A percentile compares a stretch with the other conserved stretches of the same genome.
Conservation (phyloP, 1,284 basidiomycete species). For the Wallemia mellicola region DNA sequence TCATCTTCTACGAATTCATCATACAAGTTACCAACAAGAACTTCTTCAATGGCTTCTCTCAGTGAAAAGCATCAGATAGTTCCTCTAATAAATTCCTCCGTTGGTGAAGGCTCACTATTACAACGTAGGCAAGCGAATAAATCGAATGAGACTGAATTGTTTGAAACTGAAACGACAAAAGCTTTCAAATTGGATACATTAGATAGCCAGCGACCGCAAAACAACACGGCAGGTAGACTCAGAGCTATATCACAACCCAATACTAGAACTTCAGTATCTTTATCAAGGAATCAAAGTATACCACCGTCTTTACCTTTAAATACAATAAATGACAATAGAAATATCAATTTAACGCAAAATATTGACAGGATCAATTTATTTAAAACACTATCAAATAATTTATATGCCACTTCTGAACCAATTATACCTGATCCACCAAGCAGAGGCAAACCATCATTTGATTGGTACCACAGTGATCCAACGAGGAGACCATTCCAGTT, state of each 20-base stretch:
- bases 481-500: slow-evolving; percentile 4
- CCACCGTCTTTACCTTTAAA: background rate
- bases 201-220: background rate
- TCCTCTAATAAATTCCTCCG: background rate
- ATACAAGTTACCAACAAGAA: background rate
- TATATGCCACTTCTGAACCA: background rate
- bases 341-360: too few species aligned
- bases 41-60: background rate
- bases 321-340: too few species aligned
- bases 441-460: background rate
- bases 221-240: background rate
- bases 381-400: background rate
- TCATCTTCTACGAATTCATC: background rate
- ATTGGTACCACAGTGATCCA: slow-evolving; percentile 1
- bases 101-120: background rate
- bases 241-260: background rate
- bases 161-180: background rate
- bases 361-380: background rate
- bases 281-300: background rate
- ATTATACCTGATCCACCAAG: background rate
- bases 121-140: background rate
- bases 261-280: background rate
- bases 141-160: background rate
- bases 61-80: background rate
- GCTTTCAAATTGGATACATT: background rate